Evolutionary conservation across 2,329 filamentous ascomycete genomes (phyloP).

Genomic region (Fusarium drepaniforme): DNA sequence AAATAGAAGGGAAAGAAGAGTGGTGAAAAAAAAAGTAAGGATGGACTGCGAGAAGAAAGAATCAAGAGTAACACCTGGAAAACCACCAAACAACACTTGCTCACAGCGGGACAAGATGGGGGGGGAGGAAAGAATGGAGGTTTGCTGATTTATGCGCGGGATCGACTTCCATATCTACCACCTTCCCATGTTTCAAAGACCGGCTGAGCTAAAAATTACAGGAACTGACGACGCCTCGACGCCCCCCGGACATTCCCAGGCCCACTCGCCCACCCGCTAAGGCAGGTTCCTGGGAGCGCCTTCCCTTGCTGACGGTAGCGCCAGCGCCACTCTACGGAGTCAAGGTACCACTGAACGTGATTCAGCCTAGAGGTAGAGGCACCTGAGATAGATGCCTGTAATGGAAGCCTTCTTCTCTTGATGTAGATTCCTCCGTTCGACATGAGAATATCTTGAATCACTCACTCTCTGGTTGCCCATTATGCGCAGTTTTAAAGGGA

Average conservation of each 20-base stretch:
- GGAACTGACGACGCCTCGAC: not conserved
- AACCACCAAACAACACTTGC: not conserved
- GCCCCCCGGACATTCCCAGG: not conserved
- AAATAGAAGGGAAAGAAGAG: not conserved
- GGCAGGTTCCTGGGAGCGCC: not conserved
- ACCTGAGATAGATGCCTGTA: not conserved
- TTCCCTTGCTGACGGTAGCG: not conserved
- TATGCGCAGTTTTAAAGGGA: not conserved
- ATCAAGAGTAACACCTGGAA: not conserved
- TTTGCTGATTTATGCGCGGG: not conserved
- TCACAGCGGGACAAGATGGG: not conserved
- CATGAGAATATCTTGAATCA: not conserved
- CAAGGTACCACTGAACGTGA: not conserved
- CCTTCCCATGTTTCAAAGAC: not conserved
- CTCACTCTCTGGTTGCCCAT: not conserved
- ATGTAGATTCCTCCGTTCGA: not conserved
- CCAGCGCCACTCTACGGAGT: not conserved
- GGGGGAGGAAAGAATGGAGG: not conserved
- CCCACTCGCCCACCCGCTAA: not conserved
- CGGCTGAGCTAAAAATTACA: not conserved
- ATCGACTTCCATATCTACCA: not conserved
- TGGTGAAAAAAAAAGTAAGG: not conserved
- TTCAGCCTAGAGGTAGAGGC: not conserved
- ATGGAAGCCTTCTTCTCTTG: not conserved
- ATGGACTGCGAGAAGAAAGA: not conserved